These are phyloP conservation scores for Digitaria exilis DNA, from an alignment of 202 grass and related monocot species.

Conservation along the genomic window DNA sequence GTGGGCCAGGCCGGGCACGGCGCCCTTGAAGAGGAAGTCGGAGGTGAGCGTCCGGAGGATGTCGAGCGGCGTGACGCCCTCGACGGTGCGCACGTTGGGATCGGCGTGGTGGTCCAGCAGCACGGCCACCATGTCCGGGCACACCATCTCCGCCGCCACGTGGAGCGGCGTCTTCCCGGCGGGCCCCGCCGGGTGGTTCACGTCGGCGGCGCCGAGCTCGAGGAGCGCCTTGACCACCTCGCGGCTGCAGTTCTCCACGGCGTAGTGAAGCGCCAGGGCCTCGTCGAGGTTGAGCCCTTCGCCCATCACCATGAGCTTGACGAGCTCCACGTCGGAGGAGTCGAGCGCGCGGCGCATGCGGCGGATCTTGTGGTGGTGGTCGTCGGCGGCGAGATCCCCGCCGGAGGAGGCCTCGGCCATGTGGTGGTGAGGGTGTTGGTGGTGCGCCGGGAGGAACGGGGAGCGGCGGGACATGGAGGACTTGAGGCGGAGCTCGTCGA, in stretches of 20 bases:
- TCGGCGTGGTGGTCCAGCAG: constrained; percentile 95
- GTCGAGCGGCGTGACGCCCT: constrained; percentile 88
- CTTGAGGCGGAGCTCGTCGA: constrained; percentile 91
- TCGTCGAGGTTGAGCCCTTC: constrained; percentile 97
- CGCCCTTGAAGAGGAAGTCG: constrained; percentile 95
- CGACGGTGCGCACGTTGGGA: constrained; percentile 83
- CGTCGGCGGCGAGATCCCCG: constrained; percentile 51
- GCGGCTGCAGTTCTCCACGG: constrained; percentile 91
- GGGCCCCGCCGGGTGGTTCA: constrained; percentile 80
- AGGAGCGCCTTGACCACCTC: constrained; percentile 94
- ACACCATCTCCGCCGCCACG: constrained; percentile 95
- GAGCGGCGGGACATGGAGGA: constrained; percentile 83
- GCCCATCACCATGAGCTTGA: constrained; percentile 98
- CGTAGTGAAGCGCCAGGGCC: constrained; percentile 92
- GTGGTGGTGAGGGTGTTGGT: constrained; percentile 62
- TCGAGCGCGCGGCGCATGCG: constrained; percentile 96
- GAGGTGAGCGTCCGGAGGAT: constrained; percentile 91
- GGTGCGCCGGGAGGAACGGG: constrained; percentile 62
- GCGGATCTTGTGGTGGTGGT: constrained; percentile 90
- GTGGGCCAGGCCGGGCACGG: constrained; percentile 80
- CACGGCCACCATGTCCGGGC: constrained; percentile 95
- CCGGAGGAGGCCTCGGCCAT: constrained; percentile 34
- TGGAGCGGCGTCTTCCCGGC: constrained; percentile 91
- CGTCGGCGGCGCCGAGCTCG: constrained; percentile 88
- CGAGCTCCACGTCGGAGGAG: constrained; percentile 89